phyloP scores from a whole-genome alignment of 2,329 filamentous ascomycete species.

The Alternaria dauci region DNA sequence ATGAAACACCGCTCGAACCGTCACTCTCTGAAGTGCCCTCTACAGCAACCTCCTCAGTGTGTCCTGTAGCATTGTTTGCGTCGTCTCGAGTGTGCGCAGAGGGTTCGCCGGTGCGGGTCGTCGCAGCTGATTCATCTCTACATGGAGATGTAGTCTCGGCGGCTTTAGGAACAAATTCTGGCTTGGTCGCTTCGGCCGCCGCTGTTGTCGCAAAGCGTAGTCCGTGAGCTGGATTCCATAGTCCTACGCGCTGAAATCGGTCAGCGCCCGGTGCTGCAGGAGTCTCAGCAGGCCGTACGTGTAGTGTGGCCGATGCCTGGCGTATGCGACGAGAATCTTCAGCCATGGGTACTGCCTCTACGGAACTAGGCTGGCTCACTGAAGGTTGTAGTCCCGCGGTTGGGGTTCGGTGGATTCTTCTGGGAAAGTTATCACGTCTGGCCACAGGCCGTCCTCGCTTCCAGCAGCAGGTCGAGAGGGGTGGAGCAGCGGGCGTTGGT shows the following conservation, averaged over 20 bases:
- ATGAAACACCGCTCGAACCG: neutral
- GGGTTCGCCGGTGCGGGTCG: neutral
- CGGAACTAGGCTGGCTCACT: neutral
- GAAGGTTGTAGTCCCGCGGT: neutral
- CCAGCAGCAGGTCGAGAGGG: conserved; percentile 24
- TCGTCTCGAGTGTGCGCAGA: neutral
- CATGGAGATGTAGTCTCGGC: neutral
- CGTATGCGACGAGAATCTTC: neutral
- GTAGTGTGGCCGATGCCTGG: conserved; percentile 6
- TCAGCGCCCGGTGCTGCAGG: neutral
- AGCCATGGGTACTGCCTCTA: neutral
- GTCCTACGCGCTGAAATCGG: conserved; percentile 7
- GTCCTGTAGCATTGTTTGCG: neutral
- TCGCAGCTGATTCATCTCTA: neutral
- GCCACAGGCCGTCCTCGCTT: conserved; percentile 30
- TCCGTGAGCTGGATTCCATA: conserved; percentile 14
- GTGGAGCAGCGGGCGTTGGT: conserved; percentile 9
- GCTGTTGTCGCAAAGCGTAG: conserved; percentile 22
- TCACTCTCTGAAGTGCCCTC: neutral
- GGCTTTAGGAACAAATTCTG: neutral
- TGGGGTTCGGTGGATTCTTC: conserved; percentile 1
- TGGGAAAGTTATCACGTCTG: conserved; percentile 13
- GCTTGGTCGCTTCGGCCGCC: neutral
- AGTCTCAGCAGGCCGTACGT: neutral
- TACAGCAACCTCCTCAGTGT: neutral